Conservation (phyloP, 139 green algal species). For the Prasinococcaceae sp. region DNA sequence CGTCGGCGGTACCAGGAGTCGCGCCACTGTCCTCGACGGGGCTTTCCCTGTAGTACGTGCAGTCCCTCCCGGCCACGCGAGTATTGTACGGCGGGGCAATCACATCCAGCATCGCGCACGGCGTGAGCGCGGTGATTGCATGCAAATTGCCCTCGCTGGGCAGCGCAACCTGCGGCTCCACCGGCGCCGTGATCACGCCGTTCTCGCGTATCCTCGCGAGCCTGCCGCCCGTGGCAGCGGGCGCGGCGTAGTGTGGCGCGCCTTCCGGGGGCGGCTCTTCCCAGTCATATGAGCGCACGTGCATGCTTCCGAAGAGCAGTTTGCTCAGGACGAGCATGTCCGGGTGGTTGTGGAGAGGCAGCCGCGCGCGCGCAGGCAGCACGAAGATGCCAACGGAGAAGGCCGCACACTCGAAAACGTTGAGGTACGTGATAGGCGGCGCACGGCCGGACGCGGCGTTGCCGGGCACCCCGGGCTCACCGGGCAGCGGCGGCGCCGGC, state of each 20-base stretch:
- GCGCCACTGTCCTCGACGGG: not conserved
- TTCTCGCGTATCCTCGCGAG: slow-evolving; percentile 32
- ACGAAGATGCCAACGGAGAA: slow-evolving; percentile 79
- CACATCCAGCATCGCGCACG: slow-evolving; percentile 78
- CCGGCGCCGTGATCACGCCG: slow-evolving; percentile 21
- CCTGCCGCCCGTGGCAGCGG: not conserved
- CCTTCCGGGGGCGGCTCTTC: not conserved
- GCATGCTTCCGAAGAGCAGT: slow-evolving; percentile 68
- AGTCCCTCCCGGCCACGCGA: slow-evolving; percentile 41
- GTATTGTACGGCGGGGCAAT: slow-evolving; percentile 70
- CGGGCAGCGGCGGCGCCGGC: too few species aligned
- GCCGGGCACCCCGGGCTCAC: too few species aligned
- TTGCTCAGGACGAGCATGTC: slow-evolving; percentile 35
- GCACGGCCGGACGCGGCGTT: too few species aligned
- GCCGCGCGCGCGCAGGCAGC: slow-evolving; percentile 37
- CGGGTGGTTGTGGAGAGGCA: slow-evolving; percentile 84
- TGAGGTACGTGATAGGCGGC: slow-evolving; percentile 62
- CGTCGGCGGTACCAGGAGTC: not conserved
- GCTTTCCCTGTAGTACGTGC: slow-evolving; percentile 60
- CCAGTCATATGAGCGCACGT: slow-evolving; percentile 57
- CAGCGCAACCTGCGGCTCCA: slow-evolving; percentile 34
- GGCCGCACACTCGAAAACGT: slow-evolving; percentile 56
- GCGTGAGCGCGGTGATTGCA: slow-evolving; percentile 61
- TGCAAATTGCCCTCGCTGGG: slow-evolving; percentile 77
- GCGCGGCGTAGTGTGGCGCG: not conserved